Evolutionary conservation across 129 eudicot genomes (phyloP).

Genomic region (Rutidosis leptorrhynchoides): DNA sequence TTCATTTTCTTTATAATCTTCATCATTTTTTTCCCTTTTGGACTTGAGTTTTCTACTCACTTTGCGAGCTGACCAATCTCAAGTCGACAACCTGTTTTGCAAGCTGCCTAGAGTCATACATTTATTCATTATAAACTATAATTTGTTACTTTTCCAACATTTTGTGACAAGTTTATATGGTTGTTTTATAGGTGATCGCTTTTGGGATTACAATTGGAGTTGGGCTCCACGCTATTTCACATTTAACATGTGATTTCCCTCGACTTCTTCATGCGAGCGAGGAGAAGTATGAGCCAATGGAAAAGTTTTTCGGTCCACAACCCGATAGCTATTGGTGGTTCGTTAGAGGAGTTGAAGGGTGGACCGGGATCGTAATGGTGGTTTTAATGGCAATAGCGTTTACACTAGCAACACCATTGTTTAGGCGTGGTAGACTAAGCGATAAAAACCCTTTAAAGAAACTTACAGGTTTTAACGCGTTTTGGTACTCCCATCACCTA

Average conservation of each 20-base stretch:
- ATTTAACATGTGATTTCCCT: conserved; percentile 63
- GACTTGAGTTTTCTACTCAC: no score
- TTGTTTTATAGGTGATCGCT: conserved; percentile 41
- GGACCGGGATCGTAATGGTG: conserved; percentile 52
- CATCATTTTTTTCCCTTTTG: no score
- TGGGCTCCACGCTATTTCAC: conserved; percentile 47
- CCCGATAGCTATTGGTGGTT: conserved; percentile 49
- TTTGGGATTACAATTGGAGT: conserved; percentile 47
- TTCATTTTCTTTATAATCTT: not conserved
- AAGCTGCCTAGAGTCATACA: no score
- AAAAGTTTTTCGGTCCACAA: conserved; percentile 40
- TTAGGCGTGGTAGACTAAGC: conserved; percentile 42
- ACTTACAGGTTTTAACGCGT: conserved; percentile 65
- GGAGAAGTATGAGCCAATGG: conserved; percentile 45
- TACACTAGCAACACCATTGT: conserved; percentile 56
- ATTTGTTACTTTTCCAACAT: not conserved
- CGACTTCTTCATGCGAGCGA: conserved; percentile 46
- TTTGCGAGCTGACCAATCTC: no score
- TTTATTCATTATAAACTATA: no score
- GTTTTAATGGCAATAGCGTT: conserved; percentile 60
- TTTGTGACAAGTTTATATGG: not conserved
- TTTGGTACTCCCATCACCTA: conserved; percentile 71
- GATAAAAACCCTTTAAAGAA: conserved; percentile 40
- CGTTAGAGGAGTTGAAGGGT: conserved; percentile 46
- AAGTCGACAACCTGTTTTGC: no score